Conservation (phyloP, 208 protist genomes). For the Trypanosoma scelopori region DNA sequence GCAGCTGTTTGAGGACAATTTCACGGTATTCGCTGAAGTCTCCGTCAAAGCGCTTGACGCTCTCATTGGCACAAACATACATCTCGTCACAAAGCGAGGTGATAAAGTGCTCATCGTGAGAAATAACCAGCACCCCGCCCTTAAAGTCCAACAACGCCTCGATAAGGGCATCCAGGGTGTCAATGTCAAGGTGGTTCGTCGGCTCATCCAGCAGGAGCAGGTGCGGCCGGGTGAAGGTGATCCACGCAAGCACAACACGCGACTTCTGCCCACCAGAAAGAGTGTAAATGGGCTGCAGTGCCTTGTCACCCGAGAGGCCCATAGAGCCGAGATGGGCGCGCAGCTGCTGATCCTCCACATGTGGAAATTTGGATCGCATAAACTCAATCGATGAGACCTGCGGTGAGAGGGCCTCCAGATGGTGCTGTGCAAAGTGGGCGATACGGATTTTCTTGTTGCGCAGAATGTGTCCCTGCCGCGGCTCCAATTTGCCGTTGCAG, state of each 20-base stretch:
- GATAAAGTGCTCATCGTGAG: conserved; percentile 94
- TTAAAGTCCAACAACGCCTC: conserved; percentile 89
- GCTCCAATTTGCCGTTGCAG: conserved; percentile 81
- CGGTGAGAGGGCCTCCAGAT: conserved; percentile 91
- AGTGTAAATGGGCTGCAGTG: conserved; percentile 91
- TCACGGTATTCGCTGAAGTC: conserved; percentile 91
- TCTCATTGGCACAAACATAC: conserved; percentile 80
- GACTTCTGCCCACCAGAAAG: conserved; percentile 95
- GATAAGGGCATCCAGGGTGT: conserved; percentile 93
- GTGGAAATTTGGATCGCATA: conserved; percentile 82
- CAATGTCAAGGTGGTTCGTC: conserved; percentile 96
- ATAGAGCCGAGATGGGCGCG: conserved; percentile 92
- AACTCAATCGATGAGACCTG: conserved; percentile 92
- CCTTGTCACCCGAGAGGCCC: conserved; percentile 87
- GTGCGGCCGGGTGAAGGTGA: conserved; percentile 93
- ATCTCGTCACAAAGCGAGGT: conserved; percentile 91
- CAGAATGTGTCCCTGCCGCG: conserved; percentile 75
- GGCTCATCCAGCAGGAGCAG: conserved; percentile 97
- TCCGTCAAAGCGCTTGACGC: conserved; percentile 78
- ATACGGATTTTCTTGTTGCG: conserved; percentile 87
- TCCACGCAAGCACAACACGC: conserved; percentile 91
- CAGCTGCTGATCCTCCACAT: conserved; percentile 78
- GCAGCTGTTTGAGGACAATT: conserved; percentile 68
- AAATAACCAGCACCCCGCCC: conserved; percentile 91
- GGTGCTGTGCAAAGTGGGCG: conserved; percentile 94